Percentiles rank a stretch among this genome's conserved stretches.
Conservation (phyloP, 2,329 filamentous ascomycete species). For the Aspergillus neotritici region DNA sequence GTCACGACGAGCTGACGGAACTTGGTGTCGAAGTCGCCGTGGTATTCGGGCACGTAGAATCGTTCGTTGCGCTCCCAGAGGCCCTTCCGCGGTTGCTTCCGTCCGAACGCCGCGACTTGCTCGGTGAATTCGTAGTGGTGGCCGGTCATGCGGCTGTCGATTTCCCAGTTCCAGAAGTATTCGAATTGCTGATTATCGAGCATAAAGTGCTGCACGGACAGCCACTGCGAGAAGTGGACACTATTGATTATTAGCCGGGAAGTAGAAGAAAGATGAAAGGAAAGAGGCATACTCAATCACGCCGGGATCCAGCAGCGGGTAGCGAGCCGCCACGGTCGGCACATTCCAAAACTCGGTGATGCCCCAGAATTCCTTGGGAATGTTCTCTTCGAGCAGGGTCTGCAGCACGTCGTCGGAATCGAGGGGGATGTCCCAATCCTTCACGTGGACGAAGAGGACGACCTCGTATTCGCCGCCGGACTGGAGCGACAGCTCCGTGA, state of each 20-base stretch:
- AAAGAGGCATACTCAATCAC: conserved; percentile 40
- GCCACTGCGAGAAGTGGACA: conserved; percentile 61
- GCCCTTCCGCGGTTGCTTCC: conserved; percentile 52
- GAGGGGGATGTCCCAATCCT: conserved; percentile 67
- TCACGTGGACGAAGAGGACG: conserved; percentile 78
- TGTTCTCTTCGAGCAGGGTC: conserved; percentile 54
- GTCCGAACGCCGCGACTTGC: conserved; percentile 53
- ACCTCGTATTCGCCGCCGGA: conserved; percentile 84
- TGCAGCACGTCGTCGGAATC: conserved; percentile 66
- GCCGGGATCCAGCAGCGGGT: conserved; percentile 46
- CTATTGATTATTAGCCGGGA: conserved; percentile 30
- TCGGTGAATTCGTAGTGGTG: conserved; percentile 71
- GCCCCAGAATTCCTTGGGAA: conserved; percentile 64
- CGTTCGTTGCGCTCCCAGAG: conserved; percentile 55
- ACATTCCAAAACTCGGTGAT: conserved; percentile 73
- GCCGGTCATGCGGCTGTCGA: conserved; percentile 67
- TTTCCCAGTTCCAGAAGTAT: conserved; percentile 77
- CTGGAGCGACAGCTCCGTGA: conserved; percentile 71
- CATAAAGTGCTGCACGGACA: conserved; percentile 69
- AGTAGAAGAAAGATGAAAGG: not conserved
- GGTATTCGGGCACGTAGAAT: conserved; percentile 50
- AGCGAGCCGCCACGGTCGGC: conserved; percentile 43
- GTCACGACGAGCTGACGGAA: conserved; percentile 25
- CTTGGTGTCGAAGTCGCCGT: conserved; percentile 42
- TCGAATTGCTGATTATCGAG: conserved; percentile 69